Conservation (phyloP, 352 stramenopile genomes). For the Stephanocyclus meneghinianus region DNA sequence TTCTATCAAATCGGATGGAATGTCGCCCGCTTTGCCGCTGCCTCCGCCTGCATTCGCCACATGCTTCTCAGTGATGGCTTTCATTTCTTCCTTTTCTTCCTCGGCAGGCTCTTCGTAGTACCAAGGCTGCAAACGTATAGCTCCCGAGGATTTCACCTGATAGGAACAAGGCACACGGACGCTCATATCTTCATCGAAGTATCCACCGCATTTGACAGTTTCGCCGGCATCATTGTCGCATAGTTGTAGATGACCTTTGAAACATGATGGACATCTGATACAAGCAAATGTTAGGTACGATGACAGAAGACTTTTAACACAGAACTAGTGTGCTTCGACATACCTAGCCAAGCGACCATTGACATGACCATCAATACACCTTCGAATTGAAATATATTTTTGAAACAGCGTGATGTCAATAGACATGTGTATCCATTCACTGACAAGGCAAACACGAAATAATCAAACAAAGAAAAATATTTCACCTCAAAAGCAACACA, state of each 20-base stretch:
- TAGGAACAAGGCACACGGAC: conserved; percentile 45
- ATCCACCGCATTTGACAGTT: conserved; percentile 59
- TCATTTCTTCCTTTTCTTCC: conserved; percentile 72
- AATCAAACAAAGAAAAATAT: background rate
- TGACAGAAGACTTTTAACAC: background rate
- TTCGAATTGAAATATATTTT: conserved; percentile 21
- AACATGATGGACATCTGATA: conserved; percentile 59
- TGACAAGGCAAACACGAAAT: background rate
- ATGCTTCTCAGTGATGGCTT: conserved; percentile 42
- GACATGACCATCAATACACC: conserved; percentile 68
- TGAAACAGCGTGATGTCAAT: background rate
- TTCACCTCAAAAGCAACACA: conserved; percentile 54
- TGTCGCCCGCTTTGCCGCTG: background rate
- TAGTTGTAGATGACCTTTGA: conserved; percentile 62
- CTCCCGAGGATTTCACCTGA: conserved; percentile 5
- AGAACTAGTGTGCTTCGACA: background rate
- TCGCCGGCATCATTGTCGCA: conserved; percentile 53
- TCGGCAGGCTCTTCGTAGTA: conserved; percentile 63
- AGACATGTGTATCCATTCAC: conserved; percentile 1
- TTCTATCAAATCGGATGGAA: conserved; percentile 37
- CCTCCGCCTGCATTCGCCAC: conserved; percentile 18
- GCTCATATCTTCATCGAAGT: conserved; percentile 66
- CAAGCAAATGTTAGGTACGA: background rate
- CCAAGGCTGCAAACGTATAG: conserved; percentile 58
- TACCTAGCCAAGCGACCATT: conserved; percentile 63